These are phyloP conservation scores for Aspergillus carbonarius DNA, from an alignment of 2,329 filamentous ascomycete genomes.

Conservation along the genomic window DNA sequence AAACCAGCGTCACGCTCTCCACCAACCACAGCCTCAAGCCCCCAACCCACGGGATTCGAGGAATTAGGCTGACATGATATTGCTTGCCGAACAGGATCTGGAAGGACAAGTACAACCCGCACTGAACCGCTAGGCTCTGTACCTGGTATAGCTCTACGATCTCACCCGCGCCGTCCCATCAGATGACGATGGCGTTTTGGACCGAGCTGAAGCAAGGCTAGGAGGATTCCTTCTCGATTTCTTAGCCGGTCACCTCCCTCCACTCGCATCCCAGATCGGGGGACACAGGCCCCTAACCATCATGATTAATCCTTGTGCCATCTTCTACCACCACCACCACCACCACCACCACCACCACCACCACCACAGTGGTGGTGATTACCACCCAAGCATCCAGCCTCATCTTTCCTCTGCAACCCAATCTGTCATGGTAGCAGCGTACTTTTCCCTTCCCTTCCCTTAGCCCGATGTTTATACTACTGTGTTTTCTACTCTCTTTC, in stretches of 20 bases:
- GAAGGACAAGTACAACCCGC: constrained; percentile 87
- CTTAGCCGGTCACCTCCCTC: not conserved
- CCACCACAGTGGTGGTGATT: not conserved
- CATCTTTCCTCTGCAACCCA: constrained; percentile 16
- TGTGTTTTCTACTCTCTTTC: too few species aligned
- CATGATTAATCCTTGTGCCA: not conserved
- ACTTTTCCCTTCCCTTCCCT: not conserved
- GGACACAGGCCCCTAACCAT: not conserved
- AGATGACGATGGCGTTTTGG: not conserved
- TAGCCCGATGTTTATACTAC: not conserved
- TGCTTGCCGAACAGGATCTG: constrained; percentile 70
- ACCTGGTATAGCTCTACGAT: not conserved
- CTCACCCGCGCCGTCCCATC: not conserved
- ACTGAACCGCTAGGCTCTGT: constrained; percentile 30
- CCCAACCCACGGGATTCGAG: constrained; percentile 1
- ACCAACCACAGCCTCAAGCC: constrained; percentile 20
- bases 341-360: not conserved
- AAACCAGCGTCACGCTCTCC: constrained; percentile 13
- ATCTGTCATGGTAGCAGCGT: constrained; percentile 7
- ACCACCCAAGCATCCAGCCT: constrained; percentile 15
- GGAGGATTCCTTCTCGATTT: not conserved
- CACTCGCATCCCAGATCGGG: not conserved
- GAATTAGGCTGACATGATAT: constrained; percentile 22
- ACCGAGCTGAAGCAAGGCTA: not conserved
- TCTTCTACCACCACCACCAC: not conserved